Base-by-base conservation (phyloP, 352 stramenopile species). In the Phytopythium delawarense region DNA sequence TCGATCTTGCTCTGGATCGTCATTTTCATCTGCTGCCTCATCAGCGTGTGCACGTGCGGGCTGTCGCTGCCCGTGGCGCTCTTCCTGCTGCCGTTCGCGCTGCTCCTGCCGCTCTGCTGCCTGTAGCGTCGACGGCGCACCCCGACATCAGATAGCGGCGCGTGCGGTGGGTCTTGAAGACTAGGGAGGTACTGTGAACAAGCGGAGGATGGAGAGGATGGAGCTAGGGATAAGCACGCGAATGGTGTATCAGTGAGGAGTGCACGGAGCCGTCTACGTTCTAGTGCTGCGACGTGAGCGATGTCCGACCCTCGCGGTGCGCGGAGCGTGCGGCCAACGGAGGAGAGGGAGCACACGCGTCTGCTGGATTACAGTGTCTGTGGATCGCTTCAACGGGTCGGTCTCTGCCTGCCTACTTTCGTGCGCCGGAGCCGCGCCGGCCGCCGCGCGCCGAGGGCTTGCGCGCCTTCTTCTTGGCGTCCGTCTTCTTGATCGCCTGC, bases 401-500 rank as follows among this genome's bases (percentile, higher is more conserved):
- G 20, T 21, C n/a, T 8, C n/a, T 8, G 21, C 9, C 3, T 32
- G 15, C 64, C 59, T 81, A 82, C 72, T 83, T 86, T 57, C 72
- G 74, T 13, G 59, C 68, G 13, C 63, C 68, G 49, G 63, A 49
- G 28, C 56, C 63, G 48, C 71, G 66, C 59, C 62, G 40, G 30
- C 62, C 61, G 57, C 65, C 62, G 63, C 68, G 65, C 25, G 59
- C 58, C 23, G 58, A 55, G 5, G 35, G 25, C 60, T 77, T 79
- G 37, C 40, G 50, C 25, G 39, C 21, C 74, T 86, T 87, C 61
- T 82, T 81, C 65, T 81, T 80, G 46, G 82, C 76, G 37, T 70
- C 74, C 20, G 78, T 77, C 69, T 91, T 89, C 61, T 89, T 92
- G 40, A 95, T 39, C 25, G 85, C 88, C 66, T 97, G 85, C 46